phyloP scores from a whole-genome alignment of 1,284 basidiomycete species.

The Leccinum variabile region DNA sequence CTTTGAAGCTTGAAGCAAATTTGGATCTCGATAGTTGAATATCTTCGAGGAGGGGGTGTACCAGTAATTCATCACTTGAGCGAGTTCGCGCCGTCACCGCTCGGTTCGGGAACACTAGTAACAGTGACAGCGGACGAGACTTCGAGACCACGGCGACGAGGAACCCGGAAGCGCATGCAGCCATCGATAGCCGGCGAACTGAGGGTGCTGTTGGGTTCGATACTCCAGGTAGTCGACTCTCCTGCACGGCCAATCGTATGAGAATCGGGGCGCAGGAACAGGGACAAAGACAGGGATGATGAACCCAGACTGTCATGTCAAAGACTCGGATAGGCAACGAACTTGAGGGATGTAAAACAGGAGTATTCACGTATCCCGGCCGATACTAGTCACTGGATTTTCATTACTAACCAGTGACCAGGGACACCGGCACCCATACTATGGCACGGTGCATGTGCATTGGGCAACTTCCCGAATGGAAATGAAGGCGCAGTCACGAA shows the following conservation, averaged over 20 bases:
- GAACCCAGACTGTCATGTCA: neutral
- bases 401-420: neutral
- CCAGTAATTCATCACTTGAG: neutral
- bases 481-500: neutral
- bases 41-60: neutral
- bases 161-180: neutral
- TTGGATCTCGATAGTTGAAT: neutral
- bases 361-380: neutral
- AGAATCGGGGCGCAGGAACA: constrained; percentile 18
- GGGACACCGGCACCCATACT: neutral
- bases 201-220: neutral
- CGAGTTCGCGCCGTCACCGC: neutral
- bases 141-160: neutral
- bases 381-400: neutral
- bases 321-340: neutral
- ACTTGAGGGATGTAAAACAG: neutral
- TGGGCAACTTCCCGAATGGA: neutral
- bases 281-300: neutral
- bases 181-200: neutral
- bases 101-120: neutral
- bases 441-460: neutral
- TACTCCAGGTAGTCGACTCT: neutral
- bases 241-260: constrained; percentile 4
- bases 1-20: neutral
- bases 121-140: neutral